Percentiles rank a stretch among this genome's conserved stretches.
Evolutionary conservation across 2,329 filamentous ascomycete species (phyloP).

Genomic region (Volutella citrinella): DNA sequence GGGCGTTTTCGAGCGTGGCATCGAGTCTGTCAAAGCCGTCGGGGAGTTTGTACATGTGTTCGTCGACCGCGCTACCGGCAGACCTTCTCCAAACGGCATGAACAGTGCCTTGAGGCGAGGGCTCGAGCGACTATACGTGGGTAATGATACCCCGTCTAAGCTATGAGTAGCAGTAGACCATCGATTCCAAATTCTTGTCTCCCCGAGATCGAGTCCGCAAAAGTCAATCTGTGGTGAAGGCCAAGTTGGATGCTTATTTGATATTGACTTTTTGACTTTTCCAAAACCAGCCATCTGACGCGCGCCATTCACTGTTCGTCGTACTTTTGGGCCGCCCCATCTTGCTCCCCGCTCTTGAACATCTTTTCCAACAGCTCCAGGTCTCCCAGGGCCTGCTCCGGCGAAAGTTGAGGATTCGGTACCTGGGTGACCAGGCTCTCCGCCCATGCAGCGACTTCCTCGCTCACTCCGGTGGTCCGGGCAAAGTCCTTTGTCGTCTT

Average conservation of each 20-base stretch:
- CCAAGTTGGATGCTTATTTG: too few relatives aligned
- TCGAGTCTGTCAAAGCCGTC: conserved; percentile 72
- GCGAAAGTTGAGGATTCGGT: conserved; percentile 48
- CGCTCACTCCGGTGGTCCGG: conserved; percentile 51
- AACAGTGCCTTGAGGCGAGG: conserved; percentile 53
- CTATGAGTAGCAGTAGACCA: conserved; percentile 6
- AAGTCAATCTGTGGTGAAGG: too few relatives aligned
- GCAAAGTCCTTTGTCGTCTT: conserved; percentile 40
- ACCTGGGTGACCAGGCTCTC: conserved; percentile 46
- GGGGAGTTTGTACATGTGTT: conserved; percentile 87
- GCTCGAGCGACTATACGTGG: conserved; percentile 52
- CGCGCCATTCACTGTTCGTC: conserved; percentile 39
- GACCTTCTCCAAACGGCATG: conserved; percentile 67
- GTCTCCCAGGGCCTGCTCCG: conserved; percentile 59
- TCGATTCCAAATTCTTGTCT: too few relatives aligned
- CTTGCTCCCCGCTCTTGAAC: conserved; percentile 44
- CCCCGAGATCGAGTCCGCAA: too few relatives aligned
- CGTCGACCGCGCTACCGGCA: conserved; percentile 69
- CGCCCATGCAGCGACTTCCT: conserved; percentile 62
- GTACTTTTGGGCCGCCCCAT: conserved; percentile 38
- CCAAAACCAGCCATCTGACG: too few relatives aligned
- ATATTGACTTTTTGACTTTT: too few relatives aligned
- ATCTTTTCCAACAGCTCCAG: conserved; percentile 56
- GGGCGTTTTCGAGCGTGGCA: conserved; percentile 75
- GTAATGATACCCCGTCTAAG: conserved; percentile 10